These are phyloP conservation scores for Paramecium biaurelia DNA, from an alignment of 73 alveolate species.

Conservation along the genomic window DNA sequence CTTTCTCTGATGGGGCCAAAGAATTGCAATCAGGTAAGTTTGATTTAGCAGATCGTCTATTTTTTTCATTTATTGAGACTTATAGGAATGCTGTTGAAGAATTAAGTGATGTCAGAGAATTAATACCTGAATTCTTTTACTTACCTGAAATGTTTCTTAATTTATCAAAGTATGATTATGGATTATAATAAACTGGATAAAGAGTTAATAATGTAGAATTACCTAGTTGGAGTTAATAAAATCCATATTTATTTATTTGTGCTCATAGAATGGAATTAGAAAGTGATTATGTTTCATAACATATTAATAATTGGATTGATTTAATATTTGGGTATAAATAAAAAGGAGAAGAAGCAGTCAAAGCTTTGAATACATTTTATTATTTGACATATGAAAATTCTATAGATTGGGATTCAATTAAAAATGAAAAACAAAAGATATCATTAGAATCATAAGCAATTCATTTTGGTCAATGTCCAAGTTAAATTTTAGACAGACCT, in stretches of 20 bases:
- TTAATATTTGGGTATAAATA: constrained; percentile 88
- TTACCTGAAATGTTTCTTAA: constrained; percentile 88
- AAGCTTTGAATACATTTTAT: constrained; percentile 77
- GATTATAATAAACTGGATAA: constrained; percentile 80
- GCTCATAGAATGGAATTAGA: constrained; percentile 82
- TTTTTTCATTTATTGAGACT: constrained; percentile 81
- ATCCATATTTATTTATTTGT: constrained; percentile 77
- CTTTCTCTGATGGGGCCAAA: constrained; percentile 89
- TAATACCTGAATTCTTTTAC: constrained; percentile 95
- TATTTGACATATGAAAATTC: constrained; percentile 87
- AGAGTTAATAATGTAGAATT: constrained; percentile 80
- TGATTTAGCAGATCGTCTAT: constrained; percentile 93
- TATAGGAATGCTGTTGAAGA: constrained; percentile 79
- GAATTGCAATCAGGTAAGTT: constrained; percentile 88
- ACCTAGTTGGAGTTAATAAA: constrained; percentile 82
- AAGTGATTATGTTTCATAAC: constrained; percentile 72
- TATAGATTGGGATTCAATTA: constrained; percentile 80
- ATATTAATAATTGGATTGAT: constrained; percentile 84
- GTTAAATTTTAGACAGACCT: constrained; percentile 49
- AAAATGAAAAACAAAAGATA: constrained; percentile 63
- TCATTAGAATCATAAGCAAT: constrained; percentile 56
- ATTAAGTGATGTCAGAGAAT: constrained; percentile 94
- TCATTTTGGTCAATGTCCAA: constrained; percentile 58
- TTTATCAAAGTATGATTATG: constrained; percentile 73
- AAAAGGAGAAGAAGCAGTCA: constrained; percentile 89